Evolutionary conservation across 2,329 filamentous ascomycete genomes (phyloP).

Genomic region (Calonectria pauciramosa): DNA sequence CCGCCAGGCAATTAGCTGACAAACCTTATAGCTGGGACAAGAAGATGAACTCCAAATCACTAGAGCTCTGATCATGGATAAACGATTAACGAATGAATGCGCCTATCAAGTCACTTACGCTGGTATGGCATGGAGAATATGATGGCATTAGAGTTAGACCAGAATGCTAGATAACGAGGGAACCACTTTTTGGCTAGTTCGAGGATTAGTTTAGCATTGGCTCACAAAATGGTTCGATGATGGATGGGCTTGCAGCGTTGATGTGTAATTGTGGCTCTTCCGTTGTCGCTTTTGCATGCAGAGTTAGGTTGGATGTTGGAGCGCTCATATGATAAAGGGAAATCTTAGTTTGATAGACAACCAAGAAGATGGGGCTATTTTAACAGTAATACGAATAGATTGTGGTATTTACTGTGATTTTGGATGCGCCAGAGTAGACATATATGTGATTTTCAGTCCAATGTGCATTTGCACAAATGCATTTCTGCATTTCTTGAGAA

Average conservation of each 20-base stretch:
- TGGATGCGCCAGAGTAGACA: too few species aligned
- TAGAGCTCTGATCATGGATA: neutral
- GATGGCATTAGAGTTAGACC: neutral
- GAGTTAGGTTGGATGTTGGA: neutral
- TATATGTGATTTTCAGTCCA: too few species aligned
- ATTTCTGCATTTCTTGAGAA: too few species aligned
- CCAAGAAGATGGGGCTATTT: neutral
- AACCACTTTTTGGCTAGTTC: neutral
- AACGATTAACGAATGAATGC: neutral
- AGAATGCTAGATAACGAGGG: neutral
- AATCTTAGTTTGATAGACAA: neutral
- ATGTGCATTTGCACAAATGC: too few species aligned
- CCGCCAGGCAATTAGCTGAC: neutral
- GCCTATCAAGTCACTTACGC: too few species aligned
- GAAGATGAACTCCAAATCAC: slow-evolving; percentile 1
- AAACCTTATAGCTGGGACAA: slow-evolving; percentile 2
- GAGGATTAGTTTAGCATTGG: neutral
- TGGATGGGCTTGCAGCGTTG: neutral
- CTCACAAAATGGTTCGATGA: neutral
- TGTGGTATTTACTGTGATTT: too few species aligned
- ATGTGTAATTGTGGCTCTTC: neutral
- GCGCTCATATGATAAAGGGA: neutral
- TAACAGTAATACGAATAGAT: too few species aligned
- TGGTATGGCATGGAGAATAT: neutral
- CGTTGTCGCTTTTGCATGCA: neutral